Conservation (phyloP, 352 stramenopile genomes). For the Phytopythium ostracodes region DNA sequence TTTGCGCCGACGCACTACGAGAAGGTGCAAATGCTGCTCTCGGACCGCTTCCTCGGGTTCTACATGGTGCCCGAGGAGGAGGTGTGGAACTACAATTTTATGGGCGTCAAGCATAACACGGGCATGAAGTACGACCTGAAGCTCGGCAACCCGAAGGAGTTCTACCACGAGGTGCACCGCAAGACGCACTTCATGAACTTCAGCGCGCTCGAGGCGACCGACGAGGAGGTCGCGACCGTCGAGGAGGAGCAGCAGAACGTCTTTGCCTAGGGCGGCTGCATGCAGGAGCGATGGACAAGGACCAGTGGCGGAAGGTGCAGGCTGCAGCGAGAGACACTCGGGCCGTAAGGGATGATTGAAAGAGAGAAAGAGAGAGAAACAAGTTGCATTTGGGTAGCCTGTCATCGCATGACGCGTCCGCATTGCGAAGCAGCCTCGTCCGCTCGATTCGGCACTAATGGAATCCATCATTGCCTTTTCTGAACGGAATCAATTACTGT, state of each 20-base stretch:
- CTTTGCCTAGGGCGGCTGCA: slow-evolving; percentile 42
- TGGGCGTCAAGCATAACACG: slow-evolving; percentile 97
- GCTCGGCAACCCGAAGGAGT: slow-evolving; percentile 98
- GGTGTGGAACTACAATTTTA: slow-evolving; percentile 99
- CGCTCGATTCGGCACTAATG: too few species aligned
- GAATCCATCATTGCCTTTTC: too few species aligned
- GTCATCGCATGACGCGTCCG: background rate
- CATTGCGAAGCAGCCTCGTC: background rate
- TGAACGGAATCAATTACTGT: background rate
- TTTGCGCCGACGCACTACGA: slow-evolving; percentile 98
- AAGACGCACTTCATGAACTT: slow-evolving; percentile 99
- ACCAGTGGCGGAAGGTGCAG: background rate
- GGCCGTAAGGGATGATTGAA: background rate
- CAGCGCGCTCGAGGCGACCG: slow-evolving; percentile 94
- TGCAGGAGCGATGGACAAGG: too few species aligned
- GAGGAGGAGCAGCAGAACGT: slow-evolving; percentile 92
- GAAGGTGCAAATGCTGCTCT: slow-evolving; percentile 99
- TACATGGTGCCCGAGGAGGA: slow-evolving; percentile 99
- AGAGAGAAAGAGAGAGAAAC: background rate
- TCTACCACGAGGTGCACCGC: slow-evolving; percentile 98
- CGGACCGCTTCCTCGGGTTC: slow-evolving; percentile 98
- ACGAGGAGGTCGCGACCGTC: slow-evolving; percentile 84
- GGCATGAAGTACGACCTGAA: slow-evolving; percentile 98
- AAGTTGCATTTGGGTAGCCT: background rate
- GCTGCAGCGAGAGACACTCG: background rate